Conservation (phyloP, 305 asterid genomes). For the Fraxinus sp. region DNA sequence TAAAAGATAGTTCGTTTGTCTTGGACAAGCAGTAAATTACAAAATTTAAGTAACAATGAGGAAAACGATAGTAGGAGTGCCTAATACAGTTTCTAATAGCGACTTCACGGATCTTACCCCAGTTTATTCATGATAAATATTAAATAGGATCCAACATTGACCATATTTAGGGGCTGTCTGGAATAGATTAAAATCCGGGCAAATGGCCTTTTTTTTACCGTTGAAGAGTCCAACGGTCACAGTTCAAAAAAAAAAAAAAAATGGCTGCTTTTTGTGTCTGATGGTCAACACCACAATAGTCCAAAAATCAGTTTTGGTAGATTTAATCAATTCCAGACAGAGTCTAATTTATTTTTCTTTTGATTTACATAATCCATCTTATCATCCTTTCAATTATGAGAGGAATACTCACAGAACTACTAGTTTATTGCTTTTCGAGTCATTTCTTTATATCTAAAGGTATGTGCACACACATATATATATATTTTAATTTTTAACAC, state of each 20-base stretch:
- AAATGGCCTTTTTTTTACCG: too few species aligned
- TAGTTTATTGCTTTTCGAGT: not conserved
- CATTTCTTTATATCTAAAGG: not conserved
- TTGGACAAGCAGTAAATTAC: slow-evolving; percentile 10
- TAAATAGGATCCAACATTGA: not conserved
- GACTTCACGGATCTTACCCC: not conserved
- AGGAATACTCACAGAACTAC: not conserved
- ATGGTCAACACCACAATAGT: too few species aligned
- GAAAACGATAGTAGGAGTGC: not conserved
- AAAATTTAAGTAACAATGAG: not conserved
- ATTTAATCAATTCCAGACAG: too few species aligned
- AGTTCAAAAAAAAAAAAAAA: too few species aligned
- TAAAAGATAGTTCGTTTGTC: slow-evolving; percentile 31
- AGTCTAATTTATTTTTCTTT: not conserved
- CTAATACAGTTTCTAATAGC: not conserved
- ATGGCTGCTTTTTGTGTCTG: too few species aligned
- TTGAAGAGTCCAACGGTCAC: too few species aligned
- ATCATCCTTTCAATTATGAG: not conserved
- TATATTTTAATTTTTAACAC: not conserved
- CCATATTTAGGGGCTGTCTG: too few species aligned
- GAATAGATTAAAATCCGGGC: too few species aligned
- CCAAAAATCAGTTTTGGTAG: too few species aligned
- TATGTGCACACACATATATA: not conserved
- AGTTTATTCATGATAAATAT: not conserved
- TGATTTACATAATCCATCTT: too few species aligned